Evolutionary conservation across 306 rosid species (phyloP).

Genomic region (Canavalia gladiata): DNA sequence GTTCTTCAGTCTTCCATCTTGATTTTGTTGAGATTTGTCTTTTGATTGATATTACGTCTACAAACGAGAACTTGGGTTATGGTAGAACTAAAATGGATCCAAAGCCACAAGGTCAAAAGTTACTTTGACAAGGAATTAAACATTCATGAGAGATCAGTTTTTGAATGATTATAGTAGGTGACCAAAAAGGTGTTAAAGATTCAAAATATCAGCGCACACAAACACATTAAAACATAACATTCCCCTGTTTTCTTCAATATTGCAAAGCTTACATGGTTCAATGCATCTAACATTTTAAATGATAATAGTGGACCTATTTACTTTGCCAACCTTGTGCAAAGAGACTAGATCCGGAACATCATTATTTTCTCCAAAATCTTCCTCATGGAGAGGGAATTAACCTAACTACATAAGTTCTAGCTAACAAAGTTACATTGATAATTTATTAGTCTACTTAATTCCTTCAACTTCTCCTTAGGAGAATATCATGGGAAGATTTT

Average conservation of each 20-base stretch:
- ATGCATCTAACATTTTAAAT: constrained; percentile 11
- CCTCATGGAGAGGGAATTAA: constrained; percentile 38
- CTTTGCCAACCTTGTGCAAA: constrained; percentile 49
- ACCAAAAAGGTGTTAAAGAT: constrained; percentile 58
- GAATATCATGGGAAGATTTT: constrained; percentile 49
- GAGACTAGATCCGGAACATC: constrained; percentile 44
- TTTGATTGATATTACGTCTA: constrained; percentile 29
- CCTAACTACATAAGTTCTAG: constrained; percentile 22
- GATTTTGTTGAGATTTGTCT: constrained; percentile 37
- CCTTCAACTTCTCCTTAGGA: constrained; percentile 73
- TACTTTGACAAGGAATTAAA: constrained; percentile 54
- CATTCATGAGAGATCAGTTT: constrained; percentile 41
- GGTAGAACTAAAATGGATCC: constrained; percentile 46
- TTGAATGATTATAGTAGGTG: constrained; percentile 62
- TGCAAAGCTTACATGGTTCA: constrained; percentile 42
- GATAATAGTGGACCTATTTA: constrained; percentile 30
- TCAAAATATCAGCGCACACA: constrained; percentile 37
- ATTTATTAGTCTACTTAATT: constrained; percentile 40
- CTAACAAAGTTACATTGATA: constrained; percentile 26
- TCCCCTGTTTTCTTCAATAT: constrained; percentile 30
- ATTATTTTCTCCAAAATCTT: constrained; percentile 33
- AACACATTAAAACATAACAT: constrained; percentile 29
- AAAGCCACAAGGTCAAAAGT: constrained; percentile 67
- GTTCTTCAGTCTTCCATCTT: constrained; percentile 38
- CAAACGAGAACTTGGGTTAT: constrained; percentile 18